Base-by-base conservation (phyloP, 495 filamentous ascomycete species). In the Pyrenopolyporus hunteri region DNA sequence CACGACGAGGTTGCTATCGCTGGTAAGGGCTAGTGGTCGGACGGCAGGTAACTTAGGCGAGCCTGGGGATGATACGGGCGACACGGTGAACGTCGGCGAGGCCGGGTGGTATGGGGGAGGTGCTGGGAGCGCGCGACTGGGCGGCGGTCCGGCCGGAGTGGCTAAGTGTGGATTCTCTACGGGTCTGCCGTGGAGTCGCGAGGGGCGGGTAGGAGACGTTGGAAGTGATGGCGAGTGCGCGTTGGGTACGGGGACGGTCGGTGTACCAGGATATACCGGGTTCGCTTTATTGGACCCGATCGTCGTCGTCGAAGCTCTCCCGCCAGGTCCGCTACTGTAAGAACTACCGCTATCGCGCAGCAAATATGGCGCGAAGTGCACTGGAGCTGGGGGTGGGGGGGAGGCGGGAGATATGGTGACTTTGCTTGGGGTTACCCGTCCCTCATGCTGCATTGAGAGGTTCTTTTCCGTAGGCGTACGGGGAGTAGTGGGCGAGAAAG, bases 391-490 rank as follows among this genome's bases (percentile, higher is more conserved):
- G 3, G 26, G 62, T 4, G 62, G 61, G 13, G 53, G 59, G 9
- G 52, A 59, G 36, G 32, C 19, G 3, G 56, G 47, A 33, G 54
- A 36, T 17, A 29, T 44, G 11, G 57, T 20, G 16, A 57, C 43
- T 28, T 39, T 71, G 4, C 56, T 63, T 4, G 47, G 56, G 17
- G 39, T 39, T 4, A 58, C 14, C 13, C 32, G 56, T 20, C 64
- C 53, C 36, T 79, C 71, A 37, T 67, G 58, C 14, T 64, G 69
- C 7, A 69, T 66, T 10, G 68, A 31, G 4, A 69, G 62, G 31
- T 73, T 73, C 48, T 57, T 78, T 10, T 69, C 70, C 1, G 71
- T 68, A 1, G 73, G 64, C 2, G 67, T 56, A 42, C 63, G 60
- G 17, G 73, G 69, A 2, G 71, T 61, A 0, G 67, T 66, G 3